A percentile compares a stretch with the other conserved stretches of the same genome.
Conservation (phyloP, 495 filamentous ascomycete species). For the Penicillium manginii region DNA sequence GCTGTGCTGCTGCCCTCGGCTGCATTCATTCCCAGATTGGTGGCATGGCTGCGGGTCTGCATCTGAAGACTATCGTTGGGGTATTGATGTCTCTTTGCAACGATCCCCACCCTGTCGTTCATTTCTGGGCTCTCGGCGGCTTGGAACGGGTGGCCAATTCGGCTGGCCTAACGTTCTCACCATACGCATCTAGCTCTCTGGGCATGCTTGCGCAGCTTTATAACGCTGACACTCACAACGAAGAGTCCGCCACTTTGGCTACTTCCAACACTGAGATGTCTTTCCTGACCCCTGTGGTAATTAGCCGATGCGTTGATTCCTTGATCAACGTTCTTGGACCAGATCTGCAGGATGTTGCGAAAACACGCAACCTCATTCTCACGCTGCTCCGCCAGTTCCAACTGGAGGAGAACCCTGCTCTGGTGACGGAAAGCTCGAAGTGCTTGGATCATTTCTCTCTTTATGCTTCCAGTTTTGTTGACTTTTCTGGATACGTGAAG, state of each 20-base stretch:
- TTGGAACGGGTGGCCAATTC: constrained; percentile 88
- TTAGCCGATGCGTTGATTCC: constrained; percentile 89
- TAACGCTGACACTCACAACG: constrained; percentile 86
- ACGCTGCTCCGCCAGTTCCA: constrained; percentile 84
- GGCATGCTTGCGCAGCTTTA: constrained; percentile 94
- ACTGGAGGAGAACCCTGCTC: constrained; percentile 71
- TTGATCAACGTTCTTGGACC: constrained; percentile 95
- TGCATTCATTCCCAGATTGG: constrained; percentile 94
- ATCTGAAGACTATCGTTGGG: constrained; percentile 92
- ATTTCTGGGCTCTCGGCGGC: constrained; percentile 93
- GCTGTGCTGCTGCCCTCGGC: constrained; percentile 90
- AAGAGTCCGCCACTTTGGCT: constrained; percentile 73
- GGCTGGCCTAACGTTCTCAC: constrained; percentile 87
- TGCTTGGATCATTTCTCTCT: constrained; percentile 91
- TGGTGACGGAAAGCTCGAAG: constrained; percentile 75
- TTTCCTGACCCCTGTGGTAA: constrained; percentile 75
- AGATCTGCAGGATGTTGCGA: constrained; percentile 91
- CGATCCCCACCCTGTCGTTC: constrained; percentile 94
- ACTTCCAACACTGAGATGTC: constrained; percentile 90
- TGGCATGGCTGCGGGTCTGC: constrained; percentile 97
- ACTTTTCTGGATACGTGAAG: constrained; percentile 81
- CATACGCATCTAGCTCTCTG: constrained; percentile 84
- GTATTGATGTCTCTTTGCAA: constrained; percentile 94
- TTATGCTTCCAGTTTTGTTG: constrained; percentile 86
- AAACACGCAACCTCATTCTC: constrained; percentile 86